Evolutionary conservation across 2,329 filamentous ascomycete species (phyloP), one percentile per base, ranked within the genome.

Genomic region (Pseudogymnoascus sp.): DNA sequence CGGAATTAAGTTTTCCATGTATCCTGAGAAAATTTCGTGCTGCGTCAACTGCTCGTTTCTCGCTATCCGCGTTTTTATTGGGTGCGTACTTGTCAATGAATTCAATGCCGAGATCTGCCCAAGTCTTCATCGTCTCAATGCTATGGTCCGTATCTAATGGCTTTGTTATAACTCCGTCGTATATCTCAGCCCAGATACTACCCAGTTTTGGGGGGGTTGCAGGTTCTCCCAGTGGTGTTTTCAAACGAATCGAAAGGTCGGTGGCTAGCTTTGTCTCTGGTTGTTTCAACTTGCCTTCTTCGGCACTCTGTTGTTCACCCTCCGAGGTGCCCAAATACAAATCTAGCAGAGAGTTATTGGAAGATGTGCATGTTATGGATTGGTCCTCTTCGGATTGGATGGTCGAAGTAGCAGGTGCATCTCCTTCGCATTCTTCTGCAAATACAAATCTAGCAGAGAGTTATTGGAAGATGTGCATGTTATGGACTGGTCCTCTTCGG

Each of bases 1-100:
- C 29, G 10, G 49, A 33, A 21, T 11, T 55, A 33, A 55, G 6
- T 21, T 55, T 55, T 72, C 26, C 65, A 64, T 58, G 61, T 67
- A 11, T 7, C 7, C 4, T 61, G 35, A 49, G 60, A 59, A 38
- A 55, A 62, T 41, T 62, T 55, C 58, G 38, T 63, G 59, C 59
- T 61, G 21, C 62, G n/a, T 55, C 49, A 5, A 35, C 49, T 21
- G 49, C 49, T 35, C 49, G 49, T 55, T 55, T 55, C 16, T 55
- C 29, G 3, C 6, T 11, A 33, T 55, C n/a, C n/a, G 49, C 49
- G 19, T 55, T 35, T 33, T 35, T 55, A 26, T 55, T 14, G 16
- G 49, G 49, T 1, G 49, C 49, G 29, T 55, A 55, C 11, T 55
- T 55, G 49, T 55, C 49, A 33, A 55, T 14, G 49, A 55, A 55